phyloP scores from a whole-genome alignment of 176 grass and related monocot species.

The Oryza coarctata region DNA sequence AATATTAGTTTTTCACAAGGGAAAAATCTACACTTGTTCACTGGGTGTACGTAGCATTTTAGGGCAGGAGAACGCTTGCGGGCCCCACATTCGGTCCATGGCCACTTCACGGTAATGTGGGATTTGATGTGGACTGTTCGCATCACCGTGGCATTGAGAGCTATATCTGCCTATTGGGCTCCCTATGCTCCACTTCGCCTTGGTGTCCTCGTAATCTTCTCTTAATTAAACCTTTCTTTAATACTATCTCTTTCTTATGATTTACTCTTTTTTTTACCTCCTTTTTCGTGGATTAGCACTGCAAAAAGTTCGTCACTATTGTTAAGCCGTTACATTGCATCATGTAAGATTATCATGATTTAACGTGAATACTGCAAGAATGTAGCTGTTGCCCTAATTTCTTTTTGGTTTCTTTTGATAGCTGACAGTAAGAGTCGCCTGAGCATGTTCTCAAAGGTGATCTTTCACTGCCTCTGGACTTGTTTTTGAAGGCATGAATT shows the following conservation, averaged over 20 bases:
- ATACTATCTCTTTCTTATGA: neutral
- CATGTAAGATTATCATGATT: neutral
- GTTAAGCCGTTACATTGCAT: neutral
- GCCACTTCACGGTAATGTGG: slow-evolving; percentile 30
- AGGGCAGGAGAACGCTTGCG: too few relatives aligned
- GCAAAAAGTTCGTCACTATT: neutral
- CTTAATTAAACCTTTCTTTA: neutral
- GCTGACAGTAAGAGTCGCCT: too few relatives aligned
- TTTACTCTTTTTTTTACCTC: neutral
- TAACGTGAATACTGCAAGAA: too few relatives aligned
- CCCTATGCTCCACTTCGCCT: neutral
- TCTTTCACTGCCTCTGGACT: too few relatives aligned
- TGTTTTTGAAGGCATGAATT: too few relatives aligned
- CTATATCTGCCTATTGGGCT: neutral
- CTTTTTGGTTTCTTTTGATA: too few relatives aligned
- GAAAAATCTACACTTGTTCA: neutral
- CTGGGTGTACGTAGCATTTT: neutral
- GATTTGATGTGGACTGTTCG: slow-evolving; percentile 46
- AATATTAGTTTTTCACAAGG: too few relatives aligned
- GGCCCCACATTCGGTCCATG: too few relatives aligned
- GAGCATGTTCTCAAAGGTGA: too few relatives aligned
- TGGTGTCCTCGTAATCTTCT: neutral
- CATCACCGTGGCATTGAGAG: neutral
- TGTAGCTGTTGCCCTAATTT: too few relatives aligned
- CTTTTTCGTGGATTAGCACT: neutral